phyloP scores from a whole-genome alignment of 371 early-diverging fungal species.

The Conidiobolus incongruus region DNA sequence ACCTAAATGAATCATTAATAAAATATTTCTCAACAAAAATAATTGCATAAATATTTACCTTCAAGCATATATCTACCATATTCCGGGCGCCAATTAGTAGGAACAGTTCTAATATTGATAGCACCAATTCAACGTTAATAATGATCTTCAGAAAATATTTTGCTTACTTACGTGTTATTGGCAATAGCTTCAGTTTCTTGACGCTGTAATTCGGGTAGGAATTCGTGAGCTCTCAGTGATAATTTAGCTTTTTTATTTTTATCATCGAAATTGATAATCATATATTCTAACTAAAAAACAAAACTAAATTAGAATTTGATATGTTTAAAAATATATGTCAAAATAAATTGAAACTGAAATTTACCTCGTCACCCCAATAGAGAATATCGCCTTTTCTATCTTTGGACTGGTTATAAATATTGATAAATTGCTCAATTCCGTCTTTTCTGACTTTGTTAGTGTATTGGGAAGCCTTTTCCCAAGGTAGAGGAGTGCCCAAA shows the following conservation, averaged over 20 bases:
- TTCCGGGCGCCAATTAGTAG: constrained; percentile 83
- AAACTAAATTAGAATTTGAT: not conserved
- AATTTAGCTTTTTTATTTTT: constrained; percentile 41
- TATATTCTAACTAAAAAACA: constrained; percentile 62
- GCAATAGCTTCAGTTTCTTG: constrained; percentile 36
- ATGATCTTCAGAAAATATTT: not conserved
- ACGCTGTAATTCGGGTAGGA: constrained; percentile 47
- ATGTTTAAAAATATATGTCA: not conserved
- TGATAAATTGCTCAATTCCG: constrained; percentile 84
- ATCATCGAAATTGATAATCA: constrained; percentile 64
- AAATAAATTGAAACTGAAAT: too few relatives aligned
- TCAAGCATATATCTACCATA: constrained; percentile 94
- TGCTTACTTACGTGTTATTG: constrained; percentile 11
- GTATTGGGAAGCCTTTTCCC: constrained; percentile 71
- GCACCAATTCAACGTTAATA: not conserved
- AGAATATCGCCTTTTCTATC: constrained; percentile 45
- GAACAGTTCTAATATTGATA: constrained; percentile 7
- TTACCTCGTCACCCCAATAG: constrained; percentile 94
- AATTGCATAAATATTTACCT: constrained; percentile 11
- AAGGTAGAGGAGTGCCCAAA: constrained; percentile 84
- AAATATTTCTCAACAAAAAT: not conserved
- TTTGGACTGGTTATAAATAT: constrained; percentile 66
- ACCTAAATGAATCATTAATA: constrained; percentile 11
- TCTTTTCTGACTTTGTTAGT: constrained; percentile 75
- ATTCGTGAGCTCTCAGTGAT: constrained; percentile 63